A percentile compares a stretch with the other conserved stretches of the same genome.
Conservation (phyloP, 139 green algal species). For the Tetradesmus obliquus region DNA sequence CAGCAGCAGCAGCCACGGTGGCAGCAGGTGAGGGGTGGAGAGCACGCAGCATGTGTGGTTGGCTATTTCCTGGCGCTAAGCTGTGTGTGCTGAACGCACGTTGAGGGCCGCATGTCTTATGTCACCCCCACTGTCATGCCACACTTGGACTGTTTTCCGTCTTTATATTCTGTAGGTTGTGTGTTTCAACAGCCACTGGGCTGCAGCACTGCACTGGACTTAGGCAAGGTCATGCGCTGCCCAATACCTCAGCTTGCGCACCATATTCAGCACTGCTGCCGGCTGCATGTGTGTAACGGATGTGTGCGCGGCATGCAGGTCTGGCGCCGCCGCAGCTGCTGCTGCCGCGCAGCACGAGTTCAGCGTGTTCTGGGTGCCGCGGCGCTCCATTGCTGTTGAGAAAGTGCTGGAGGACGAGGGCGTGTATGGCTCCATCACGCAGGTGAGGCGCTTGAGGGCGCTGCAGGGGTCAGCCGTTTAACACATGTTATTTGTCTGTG, state of each 20-base stretch:
- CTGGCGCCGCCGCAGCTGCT: background rate
- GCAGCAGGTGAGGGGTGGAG: background rate
- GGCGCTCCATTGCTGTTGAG: conserved; percentile 77
- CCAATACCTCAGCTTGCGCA: too few relatives aligned
- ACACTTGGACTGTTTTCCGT: too few relatives aligned
- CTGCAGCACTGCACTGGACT: background rate
- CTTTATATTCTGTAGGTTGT: too few relatives aligned
- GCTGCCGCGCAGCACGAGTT: conserved; percentile 57
- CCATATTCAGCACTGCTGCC: background rate
- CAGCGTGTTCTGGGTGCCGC: conserved; percentile 79
- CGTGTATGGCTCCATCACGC: conserved; percentile 28
- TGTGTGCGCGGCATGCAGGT: background rate
- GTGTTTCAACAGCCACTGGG: background rate
- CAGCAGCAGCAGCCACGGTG: conserved; percentile 9
- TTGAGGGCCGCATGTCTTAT: too few relatives aligned
- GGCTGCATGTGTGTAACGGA: background rate
- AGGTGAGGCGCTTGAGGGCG: background rate
- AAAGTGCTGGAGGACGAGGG: conserved; percentile 85
- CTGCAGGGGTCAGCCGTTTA: too few relatives aligned
- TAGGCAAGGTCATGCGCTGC: too few relatives aligned
- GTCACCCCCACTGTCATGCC: too few relatives aligned
- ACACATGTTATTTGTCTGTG: too few relatives aligned
- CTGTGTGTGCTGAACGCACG: background rate
- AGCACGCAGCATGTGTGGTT: background rate
- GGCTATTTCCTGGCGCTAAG: background rate